phyloP scores from a whole-genome alignment of 2,329 filamentous ascomycete genomes.

The Leptographium wingfieldii region DNA sequence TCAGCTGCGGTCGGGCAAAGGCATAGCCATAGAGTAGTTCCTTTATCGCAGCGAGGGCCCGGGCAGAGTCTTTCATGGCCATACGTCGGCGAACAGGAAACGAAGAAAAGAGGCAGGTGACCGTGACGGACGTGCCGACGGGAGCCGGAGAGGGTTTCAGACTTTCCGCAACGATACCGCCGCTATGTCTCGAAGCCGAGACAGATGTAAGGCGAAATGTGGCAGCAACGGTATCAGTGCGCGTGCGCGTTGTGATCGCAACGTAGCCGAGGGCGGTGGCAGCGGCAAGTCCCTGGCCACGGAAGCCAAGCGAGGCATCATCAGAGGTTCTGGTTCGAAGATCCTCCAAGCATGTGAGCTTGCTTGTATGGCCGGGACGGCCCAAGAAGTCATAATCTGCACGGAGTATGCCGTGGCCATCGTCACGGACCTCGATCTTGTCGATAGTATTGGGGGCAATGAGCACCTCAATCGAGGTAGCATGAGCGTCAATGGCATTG shows the following conservation, averaged over 20 bases:
- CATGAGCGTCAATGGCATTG: constrained; percentile 61
- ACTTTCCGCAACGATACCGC: constrained; percentile 20
- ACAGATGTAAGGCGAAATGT: constrained; percentile 26
- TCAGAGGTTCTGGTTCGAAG: constrained; percentile 35
- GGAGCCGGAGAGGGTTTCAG: constrained; percentile 35
- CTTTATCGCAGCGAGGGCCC: constrained; percentile 44
- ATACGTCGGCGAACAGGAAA: constrained; percentile 52
- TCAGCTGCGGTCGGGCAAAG: constrained; percentile 50
- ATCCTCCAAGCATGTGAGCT: constrained; percentile 52
- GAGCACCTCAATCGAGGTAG: constrained; percentile 51
- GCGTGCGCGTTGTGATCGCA: constrained; percentile 49
- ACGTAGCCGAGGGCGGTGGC: constrained; percentile 48
- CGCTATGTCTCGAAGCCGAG: constrained; percentile 14
- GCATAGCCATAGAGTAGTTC: constrained; percentile 51
- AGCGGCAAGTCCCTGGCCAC: constrained; percentile 61
- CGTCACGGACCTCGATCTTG: constrained; percentile 57
- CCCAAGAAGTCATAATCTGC: constrained; percentile 51
- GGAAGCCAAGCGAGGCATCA: constrained; percentile 56
- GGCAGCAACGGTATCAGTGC: constrained; percentile 45
- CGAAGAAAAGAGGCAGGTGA: constrained; percentile 43
- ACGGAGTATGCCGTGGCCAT: constrained; percentile 56
- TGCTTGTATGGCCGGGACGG: constrained; percentile 61
- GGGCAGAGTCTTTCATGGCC: constrained; percentile 43
- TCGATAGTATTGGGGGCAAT: constrained; percentile 55
- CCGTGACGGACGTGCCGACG: constrained; percentile 56